phyloP scores from a whole-genome alignment of 495 filamentous ascomycete genomes.

The Gamarada debralockiae region DNA sequence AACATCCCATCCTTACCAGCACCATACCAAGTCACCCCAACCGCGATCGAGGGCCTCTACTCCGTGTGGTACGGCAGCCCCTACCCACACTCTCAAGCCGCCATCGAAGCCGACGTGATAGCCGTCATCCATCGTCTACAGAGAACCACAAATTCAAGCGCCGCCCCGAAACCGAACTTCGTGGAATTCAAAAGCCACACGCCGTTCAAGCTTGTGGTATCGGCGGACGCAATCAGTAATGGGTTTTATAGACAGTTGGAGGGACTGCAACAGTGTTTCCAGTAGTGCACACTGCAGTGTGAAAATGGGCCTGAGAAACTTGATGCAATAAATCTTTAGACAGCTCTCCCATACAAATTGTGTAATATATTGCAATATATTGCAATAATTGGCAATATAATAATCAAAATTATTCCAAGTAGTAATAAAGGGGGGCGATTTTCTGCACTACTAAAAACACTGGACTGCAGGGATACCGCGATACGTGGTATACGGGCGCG shows the following conservation, averaged over 20 bases:
- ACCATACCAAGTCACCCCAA: not conserved
- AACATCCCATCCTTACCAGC: slow-evolving; percentile 9
- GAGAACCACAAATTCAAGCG: too few relatives aligned
- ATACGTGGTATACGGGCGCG: slow-evolving; percentile 52
- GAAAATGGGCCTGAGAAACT: too few relatives aligned
- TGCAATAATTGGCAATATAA: too few relatives aligned
- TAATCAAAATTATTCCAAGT: too few relatives aligned
- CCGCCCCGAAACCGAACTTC: not conserved
- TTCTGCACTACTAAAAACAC: too few relatives aligned
- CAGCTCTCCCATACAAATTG: too few relatives aligned
- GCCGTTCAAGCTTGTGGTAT: slow-evolving; percentile 31
- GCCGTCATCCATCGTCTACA: not conserved
- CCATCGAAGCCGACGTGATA: not conserved
- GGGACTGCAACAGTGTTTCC: too few relatives aligned
- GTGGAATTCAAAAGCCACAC: slow-evolving; percentile 36
- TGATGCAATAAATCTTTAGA: too few relatives aligned
- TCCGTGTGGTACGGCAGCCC: not conserved
- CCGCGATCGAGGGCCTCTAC: not conserved
- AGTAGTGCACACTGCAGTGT: too few relatives aligned
- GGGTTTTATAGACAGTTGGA: slow-evolving; percentile 49
- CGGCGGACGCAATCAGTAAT: slow-evolving; percentile 32
- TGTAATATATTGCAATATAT: too few relatives aligned
- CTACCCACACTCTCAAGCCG: not conserved
- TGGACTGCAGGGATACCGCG: slow-evolving; percentile 46
- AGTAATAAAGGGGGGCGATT: too few relatives aligned